Evolutionary conservation across 2,329 filamentous ascomycete genomes (phyloP).

Genomic region (Calonectria pseudoreteaudii): DNA sequence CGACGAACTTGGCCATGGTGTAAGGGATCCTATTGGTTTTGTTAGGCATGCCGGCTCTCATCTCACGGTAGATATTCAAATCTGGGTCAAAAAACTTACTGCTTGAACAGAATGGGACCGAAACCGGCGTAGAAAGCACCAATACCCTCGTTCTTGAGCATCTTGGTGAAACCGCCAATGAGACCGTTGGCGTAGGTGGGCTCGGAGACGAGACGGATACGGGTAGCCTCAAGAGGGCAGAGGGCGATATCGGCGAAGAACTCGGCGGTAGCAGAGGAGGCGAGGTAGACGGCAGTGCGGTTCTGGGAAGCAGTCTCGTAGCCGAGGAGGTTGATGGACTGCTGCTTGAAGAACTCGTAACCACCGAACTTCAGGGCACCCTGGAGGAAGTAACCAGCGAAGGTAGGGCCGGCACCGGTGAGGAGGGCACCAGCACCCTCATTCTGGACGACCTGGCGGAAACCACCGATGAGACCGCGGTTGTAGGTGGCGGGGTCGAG

Average conservation of each 20-base stretch:
- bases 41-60: neutral
- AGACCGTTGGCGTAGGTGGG: slow-evolving; percentile 87
- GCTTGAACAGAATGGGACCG: slow-evolving; percentile 81
- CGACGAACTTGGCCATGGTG: slow-evolving; percentile 96
- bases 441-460: slow-evolving; percentile 85
- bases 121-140: slow-evolving; percentile 93
- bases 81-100: slow-evolving; percentile 45
- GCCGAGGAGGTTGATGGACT: slow-evolving; percentile 83
- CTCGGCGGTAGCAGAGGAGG: slow-evolving; percentile 73
- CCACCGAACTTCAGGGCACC: slow-evolving; percentile 94
- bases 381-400: slow-evolving; percentile 93
- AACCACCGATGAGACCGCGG: slow-evolving; percentile 85
- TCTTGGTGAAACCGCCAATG: slow-evolving; percentile 84
- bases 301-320: slow-evolving; percentile 82
- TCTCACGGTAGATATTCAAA: slow-evolving; percentile 24
- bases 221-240: slow-evolving; percentile 91
- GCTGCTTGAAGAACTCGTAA: slow-evolving; percentile 97
- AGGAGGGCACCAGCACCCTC: slow-evolving; percentile 89
- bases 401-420: slow-evolving; percentile 87
- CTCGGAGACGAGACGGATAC: slow-evolving; percentile 92
- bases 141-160: slow-evolving; percentile 83
- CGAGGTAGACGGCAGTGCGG: slow-evolving; percentile 85
- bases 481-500: slow-evolving; percentile 92
- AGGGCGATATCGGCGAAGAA: slow-evolving; percentile 84
- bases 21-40: slow-evolving; percentile 77